A percentile compares a stretch with the other conserved stretches of the same genome.
These are phyloP conservation scores for Melanomma pulvis-pyrius DNA, from an alignment of 495 filamentous ascomycete species.

Conservation along the genomic window DNA sequence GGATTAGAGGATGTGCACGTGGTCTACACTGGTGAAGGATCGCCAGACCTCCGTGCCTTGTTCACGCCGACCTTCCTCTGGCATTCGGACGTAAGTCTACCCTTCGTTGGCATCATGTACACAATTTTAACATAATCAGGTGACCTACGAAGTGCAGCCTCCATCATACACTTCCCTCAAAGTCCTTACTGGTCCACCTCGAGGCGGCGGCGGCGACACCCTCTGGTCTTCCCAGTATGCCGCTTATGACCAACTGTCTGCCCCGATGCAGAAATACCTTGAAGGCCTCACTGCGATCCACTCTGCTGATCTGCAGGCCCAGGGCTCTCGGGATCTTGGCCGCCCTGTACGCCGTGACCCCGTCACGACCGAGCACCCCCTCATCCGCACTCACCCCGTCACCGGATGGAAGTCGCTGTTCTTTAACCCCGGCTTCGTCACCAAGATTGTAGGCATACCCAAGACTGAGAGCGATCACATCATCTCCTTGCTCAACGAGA, in stretches of 20 bases:
- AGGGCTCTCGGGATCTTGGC: slow-evolving; percentile 61
- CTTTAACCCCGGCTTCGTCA: slow-evolving; percentile 80
- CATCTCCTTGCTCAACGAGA: slow-evolving; percentile 64
- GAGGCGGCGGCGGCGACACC: slow-evolving; percentile 74
- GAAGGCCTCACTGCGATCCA: slow-evolving; percentile 72
- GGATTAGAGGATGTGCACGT: slow-evolving; percentile 72
- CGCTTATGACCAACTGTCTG: slow-evolving; percentile 70
- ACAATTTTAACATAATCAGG: slow-evolving; percentile 22
- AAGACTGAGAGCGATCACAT: slow-evolving; percentile 71
- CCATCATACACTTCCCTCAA: slow-evolving; percentile 75
- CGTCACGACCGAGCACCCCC: slow-evolving; percentile 67
- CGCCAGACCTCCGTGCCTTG: slow-evolving; percentile 51
- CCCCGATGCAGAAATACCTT: slow-evolving; percentile 69
- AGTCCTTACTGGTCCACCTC: slow-evolving; percentile 66
- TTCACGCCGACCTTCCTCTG: slow-evolving; percentile 55
- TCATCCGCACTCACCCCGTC: slow-evolving; percentile 73
- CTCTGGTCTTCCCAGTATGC: slow-evolving; percentile 74
- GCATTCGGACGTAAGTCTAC: slow-evolving; percentile 60
- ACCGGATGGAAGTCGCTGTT: slow-evolving; percentile 81
- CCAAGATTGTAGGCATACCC: slow-evolving; percentile 71
- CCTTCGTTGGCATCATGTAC: neutral
- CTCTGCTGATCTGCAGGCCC: slow-evolving; percentile 71
- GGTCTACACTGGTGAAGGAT: slow-evolving; percentile 66
- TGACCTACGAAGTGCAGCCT: slow-evolving; percentile 73
- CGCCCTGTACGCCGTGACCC: slow-evolving; percentile 69